These are phyloP conservation scores for Apophysomyces ossiformis DNA, from an alignment of 371 early-diverging fungal genomes.

Conservation along the genomic window DNA sequence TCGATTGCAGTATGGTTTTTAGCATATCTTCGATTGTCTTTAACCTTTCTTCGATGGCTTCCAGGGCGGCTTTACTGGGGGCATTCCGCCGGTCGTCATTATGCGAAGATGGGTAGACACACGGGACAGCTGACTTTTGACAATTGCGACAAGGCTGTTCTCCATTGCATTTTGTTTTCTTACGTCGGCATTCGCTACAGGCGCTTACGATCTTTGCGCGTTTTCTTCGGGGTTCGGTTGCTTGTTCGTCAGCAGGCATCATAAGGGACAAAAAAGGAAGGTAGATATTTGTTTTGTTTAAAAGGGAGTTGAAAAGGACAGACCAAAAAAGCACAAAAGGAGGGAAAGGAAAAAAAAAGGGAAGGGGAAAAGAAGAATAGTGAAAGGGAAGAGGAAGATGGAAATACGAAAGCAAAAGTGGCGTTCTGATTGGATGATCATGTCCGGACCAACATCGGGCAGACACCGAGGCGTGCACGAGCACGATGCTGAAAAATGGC, in stretches of 20 bases:
- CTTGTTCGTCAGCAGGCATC: conserved; percentile 24
- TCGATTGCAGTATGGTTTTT: conserved; percentile 34
- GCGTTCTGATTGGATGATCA: conserved; percentile 6
- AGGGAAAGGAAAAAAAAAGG: not conserved
- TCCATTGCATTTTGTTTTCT: conserved; percentile 62
- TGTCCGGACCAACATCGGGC: not conserved
- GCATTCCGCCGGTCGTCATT: conserved; percentile 42
- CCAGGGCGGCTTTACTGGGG: conserved; percentile 42
- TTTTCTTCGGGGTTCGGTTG: conserved; percentile 38
- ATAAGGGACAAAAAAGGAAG: conserved; percentile 9
- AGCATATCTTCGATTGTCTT: conserved; percentile 55
- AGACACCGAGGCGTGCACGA: conserved; percentile 11
- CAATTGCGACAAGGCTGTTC: conserved; percentile 59
- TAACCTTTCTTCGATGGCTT: conserved; percentile 49
- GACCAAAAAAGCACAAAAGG: conserved; percentile 1
- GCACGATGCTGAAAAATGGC: not conserved
- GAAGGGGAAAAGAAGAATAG: conserved; percentile 11
- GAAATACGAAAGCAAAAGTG: not conserved
- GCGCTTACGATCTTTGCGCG: conserved; percentile 64
- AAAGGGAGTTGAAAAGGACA: not conserved
- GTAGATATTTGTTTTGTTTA: not conserved
- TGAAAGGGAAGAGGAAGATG: not conserved
- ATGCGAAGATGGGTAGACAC: conserved; percentile 37
- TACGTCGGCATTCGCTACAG: conserved; percentile 59
- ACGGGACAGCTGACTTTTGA: conserved; percentile 43